Percentiles rank a stretch among this genome's conserved stretches.
These are phyloP conservation scores for Aspergillus novoparasiticus DNA, from an alignment of 2,329 filamentous ascomycete species.

Conservation along the genomic window DNA sequence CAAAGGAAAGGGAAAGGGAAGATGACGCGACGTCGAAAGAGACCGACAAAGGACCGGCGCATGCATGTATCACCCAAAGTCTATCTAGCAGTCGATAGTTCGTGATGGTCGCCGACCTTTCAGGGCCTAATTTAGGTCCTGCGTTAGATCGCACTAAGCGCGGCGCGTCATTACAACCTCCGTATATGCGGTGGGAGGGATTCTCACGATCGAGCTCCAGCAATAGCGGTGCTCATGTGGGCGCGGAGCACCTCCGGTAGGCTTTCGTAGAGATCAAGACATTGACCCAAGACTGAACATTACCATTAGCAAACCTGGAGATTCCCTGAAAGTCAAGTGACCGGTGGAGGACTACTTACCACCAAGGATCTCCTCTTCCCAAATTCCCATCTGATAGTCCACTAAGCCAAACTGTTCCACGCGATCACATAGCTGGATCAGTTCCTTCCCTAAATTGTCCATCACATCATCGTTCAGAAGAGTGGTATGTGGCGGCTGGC, in stretches of 20 bases:
- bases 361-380: slow-evolving; percentile 87
- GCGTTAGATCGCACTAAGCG: slow-evolving; percentile 7
- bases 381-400: slow-evolving; percentile 95
- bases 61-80: background rate
- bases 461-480: slow-evolving; percentile 70
- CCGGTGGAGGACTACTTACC: slow-evolving; percentile 58
- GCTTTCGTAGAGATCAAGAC: slow-evolving; percentile 56
- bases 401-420: slow-evolving; percentile 92
- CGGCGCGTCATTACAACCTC: background rate
- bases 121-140: slow-evolving; percentile 12
- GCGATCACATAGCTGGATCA: slow-evolving; percentile 80
- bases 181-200: background rate
- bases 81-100: slow-evolving; percentile 7
- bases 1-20: background rate
- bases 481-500: slow-evolving; percentile 59
- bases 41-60: background rate
- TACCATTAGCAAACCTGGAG: background rate
- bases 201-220: slow-evolving; percentile 30
- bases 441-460: slow-evolving; percentile 77
- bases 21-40: background rate
- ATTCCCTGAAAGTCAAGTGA: background rate
- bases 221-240: slow-evolving; percentile 20
- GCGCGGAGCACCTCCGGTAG: slow-evolving; percentile 30
- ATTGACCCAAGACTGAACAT: slow-evolving; percentile 53
- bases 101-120: background rate